Evolutionary conservation across 371 early-diverging fungal genomes (phyloP), one percentile per base, ranked within the genome.

Genomic region (Mucor racemosus): DNA sequence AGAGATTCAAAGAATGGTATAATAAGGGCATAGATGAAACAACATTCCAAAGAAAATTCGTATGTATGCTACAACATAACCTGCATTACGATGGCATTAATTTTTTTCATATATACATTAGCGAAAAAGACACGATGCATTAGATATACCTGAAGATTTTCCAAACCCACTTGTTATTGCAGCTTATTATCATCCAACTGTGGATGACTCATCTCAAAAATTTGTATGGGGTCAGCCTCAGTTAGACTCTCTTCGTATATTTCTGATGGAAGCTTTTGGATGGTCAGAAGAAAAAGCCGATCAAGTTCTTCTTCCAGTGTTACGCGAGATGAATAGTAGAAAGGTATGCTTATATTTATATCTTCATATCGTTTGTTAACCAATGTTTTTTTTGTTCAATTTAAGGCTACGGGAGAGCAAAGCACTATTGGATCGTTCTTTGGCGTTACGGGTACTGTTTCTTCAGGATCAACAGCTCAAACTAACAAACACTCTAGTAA

Each of bases 221-320:
- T 95, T 97, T 67, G 72, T 86, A 65, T 97, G 97, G 97, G 96
- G 94, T 0, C 78, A 87, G 21, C 96, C 96, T 1, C 90, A 95
- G 60, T 61, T 95, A 31, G 92, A 95, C 69, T 86, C 82, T 0
- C 72, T 98, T 48, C 88, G 93, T 3, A 80, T 84, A 34, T 86
- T 79, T 56, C 56, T 86, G 33, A 77, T 66, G 64, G 73, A 75
- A 26, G 70, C 78, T 7, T 78, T 86, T 60, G 73, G 69, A 1
- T 86, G 87, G 87, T 48, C 76, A 6, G 79, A 85, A 60, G 67
- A 75, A 17, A 84, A 86, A 54, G 76, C 77, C n/a, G 82, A 87
- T 57, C 76, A 81, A 48, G 85, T 89, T 1, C 75, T 97, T 31
- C 66, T 94, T 14, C 97, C 97, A 6, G 88, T 97, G 8, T 81